phyloP scores from a whole-genome alignment of 768 basidiomycete species.

The Kwoniella europaea region DNA sequence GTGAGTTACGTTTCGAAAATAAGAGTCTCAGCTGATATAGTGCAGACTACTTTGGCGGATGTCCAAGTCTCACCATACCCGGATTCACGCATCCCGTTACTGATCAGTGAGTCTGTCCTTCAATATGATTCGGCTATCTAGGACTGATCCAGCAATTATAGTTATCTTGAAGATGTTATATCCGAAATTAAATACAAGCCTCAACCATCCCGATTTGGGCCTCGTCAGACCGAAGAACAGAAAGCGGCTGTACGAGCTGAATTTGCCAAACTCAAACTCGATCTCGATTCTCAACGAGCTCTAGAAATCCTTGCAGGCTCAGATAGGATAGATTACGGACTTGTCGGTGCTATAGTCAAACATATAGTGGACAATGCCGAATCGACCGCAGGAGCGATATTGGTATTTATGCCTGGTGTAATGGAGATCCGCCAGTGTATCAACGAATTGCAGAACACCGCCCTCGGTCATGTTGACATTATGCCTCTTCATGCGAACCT shows the following conservation, averaged over 20 bases:
- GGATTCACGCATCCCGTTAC: constrained; percentile 78
- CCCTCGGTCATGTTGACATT: constrained; percentile 52
- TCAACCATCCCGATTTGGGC: constrained; percentile 58
- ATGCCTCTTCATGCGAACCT: constrained; percentile 89
- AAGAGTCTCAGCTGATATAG: background rate
- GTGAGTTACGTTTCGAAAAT: constrained; percentile 18
- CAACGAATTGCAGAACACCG: constrained; percentile 61
- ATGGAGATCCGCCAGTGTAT: constrained; percentile 83
- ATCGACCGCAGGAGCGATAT: constrained; percentile 67
- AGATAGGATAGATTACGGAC: constrained; percentile 74
- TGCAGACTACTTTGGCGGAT: constrained; percentile 76
- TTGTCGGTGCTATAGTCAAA: constrained; percentile 70
- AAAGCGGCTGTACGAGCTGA: constrained; percentile 63
- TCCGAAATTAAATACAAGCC: constrained; percentile 67
- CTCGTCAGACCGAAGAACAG: constrained; percentile 62
- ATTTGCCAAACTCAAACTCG: constrained; percentile 65
- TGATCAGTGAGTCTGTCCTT: constrained; percentile 66
- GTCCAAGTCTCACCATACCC: constrained; percentile 81
- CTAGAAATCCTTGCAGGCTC: constrained; percentile 69
- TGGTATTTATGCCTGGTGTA: constrained; percentile 89
- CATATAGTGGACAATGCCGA: constrained; percentile 66
- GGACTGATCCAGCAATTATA: constrained; percentile 49
- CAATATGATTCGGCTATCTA: background rate
- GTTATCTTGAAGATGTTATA: constrained; percentile 82
- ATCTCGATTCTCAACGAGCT: constrained; percentile 63